Base-by-base conservation (phyloP, 1,139 yeast genomes). In the Hyphopichia fennica region DNA sequence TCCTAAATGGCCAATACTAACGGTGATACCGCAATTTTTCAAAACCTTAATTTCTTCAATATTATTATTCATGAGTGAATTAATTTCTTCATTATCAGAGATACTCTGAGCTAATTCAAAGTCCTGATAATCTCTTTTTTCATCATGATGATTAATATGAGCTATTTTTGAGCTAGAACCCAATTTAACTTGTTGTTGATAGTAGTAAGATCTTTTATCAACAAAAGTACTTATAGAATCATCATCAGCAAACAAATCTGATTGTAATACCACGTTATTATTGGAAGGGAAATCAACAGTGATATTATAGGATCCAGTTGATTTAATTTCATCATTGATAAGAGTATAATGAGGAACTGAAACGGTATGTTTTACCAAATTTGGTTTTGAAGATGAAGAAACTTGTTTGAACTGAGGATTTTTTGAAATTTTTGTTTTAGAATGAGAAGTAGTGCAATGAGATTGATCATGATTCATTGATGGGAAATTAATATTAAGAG, bases 401-500 rank as follows among this genome's bases (percentile, higher is more conserved):
- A 48, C 41, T 20, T 45, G 45, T 11, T 35, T 34, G 37, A 50
- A 50, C 1, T 36, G 15, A n/a, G 54, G 54, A 39, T 44, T 45
- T 22, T 27, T 19, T 6, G 30, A 11, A 9, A 8, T 28, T 10
- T 39, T 38, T 27, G 37, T 35, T 15, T 25, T 15, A 16, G 32
- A 34, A 15, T 40, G 43, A 37, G 53, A 45, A 10, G 60, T 48
- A 27, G 65, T 53, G 42, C 69, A 68, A 18, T 50, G 51, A 2
- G 71, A 63, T 39, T 53, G 47, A 7, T 50, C 54, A 40, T 61
- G 57, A 47, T 63, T 63, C 19, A 67, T 49, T 4, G 68, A 58
- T n/a, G 73, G 75, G 41, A 63, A 57, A 42, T 61, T 55, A 35
- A 69, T 53, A 44, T 65, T 63, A 23, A 62, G 47, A 1, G 57